Evolutionary conservation across 148 eudicot genomes (phyloP).

Genomic region (Talinum fruticosum): DNA sequence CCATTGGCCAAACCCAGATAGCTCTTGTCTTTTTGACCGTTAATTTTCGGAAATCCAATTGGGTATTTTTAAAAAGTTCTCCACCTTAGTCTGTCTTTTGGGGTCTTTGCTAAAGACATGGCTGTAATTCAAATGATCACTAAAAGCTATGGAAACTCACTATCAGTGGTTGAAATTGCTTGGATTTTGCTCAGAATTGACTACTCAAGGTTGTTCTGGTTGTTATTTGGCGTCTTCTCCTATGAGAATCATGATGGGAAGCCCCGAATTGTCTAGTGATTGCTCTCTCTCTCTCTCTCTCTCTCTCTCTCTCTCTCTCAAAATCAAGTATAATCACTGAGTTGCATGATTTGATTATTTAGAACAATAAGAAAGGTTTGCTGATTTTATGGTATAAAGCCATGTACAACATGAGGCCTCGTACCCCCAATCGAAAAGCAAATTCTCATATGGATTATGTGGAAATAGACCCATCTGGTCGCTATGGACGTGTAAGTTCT

Average conservation of each 20-base stretch:
- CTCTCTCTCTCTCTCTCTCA: not conserved
- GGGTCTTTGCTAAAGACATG: conserved; percentile 11
- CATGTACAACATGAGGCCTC: conserved; percentile 35
- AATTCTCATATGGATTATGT: conserved; percentile 31
- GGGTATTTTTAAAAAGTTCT: not conserved
- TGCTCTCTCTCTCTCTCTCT: not conserved
- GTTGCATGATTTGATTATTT: not conserved
- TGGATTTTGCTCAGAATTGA: conserved; percentile 77
- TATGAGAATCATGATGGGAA: conserved; percentile 72
- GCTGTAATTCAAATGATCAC: conserved; percentile 31
- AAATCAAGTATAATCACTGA: not conserved
- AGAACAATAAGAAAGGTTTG: conserved; percentile 2
- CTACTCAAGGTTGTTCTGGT: conserved; percentile 73
- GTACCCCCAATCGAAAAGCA: conserved; percentile 23
- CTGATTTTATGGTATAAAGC: conserved; percentile 6
- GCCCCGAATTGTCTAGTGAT: conserved; percentile 57
- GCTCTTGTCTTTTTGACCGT: conserved; percentile 14
- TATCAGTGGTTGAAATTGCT: conserved; percentile 46
- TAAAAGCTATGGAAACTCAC: conserved; percentile 34
- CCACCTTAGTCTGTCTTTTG: not conserved
- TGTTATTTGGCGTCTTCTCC: conserved; percentile 62
- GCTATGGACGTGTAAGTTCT: conserved; percentile 70
- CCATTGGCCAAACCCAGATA: conserved; percentile 17
- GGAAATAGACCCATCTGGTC: conserved; percentile 56
- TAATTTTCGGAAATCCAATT: not conserved